Conservation (phyloP, 2,329 filamentous ascomycete species). For the Cryphonectria parasitica region DNA sequence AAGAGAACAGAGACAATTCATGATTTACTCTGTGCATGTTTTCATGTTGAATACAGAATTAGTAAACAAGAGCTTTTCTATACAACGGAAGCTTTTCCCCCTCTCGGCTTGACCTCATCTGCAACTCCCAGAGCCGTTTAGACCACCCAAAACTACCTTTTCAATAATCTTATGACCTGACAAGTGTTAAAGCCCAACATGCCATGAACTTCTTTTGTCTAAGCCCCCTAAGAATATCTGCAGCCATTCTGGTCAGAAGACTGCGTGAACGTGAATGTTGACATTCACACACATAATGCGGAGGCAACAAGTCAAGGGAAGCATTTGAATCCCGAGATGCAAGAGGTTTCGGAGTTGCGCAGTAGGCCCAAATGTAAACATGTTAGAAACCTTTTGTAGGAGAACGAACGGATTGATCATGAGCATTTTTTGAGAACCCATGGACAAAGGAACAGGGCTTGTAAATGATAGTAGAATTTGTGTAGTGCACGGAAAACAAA, state of each 20-base stretch:
- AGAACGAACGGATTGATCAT: not conserved
- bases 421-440: not conserved
- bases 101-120: not conserved
- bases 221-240: not conserved
- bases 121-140: not conserved
- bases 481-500: not conserved
- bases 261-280: not conserved
- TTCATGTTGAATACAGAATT: not conserved
- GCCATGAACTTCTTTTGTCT: constrained; percentile 6
- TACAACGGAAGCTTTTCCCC: not conserved
- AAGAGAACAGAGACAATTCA: not conserved
- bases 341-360: not conserved
- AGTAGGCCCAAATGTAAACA: not conserved
- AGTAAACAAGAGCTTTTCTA: constrained; percentile 4
- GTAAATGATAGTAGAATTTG: not conserved
- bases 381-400: not conserved
- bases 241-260: not conserved
- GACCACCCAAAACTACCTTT: not conserved
- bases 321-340: not conserved
- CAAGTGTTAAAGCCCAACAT: not conserved
- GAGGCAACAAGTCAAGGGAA: not conserved
- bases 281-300: not conserved
- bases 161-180: not conserved
- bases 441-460: not conserved
- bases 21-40: not conserved